Evolutionary conservation across 2,329 filamentous ascomycete species (phyloP), one percentile per base, ranked within the genome.

Genomic region (Hymenoscyphus scutula): DNA sequence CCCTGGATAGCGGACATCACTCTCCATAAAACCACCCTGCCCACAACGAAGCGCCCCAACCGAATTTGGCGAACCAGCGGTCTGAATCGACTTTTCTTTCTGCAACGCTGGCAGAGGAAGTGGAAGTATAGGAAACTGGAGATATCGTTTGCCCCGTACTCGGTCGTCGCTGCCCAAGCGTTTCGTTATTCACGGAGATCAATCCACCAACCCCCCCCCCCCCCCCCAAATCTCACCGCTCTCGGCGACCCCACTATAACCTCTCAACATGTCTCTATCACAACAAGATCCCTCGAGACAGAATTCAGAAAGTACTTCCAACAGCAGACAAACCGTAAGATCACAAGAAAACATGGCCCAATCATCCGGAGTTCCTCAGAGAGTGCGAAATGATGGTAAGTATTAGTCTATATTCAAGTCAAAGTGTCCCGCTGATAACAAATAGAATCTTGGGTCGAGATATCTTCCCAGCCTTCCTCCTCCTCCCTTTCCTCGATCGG

Each of bases 401-500:
- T 27, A 19, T 41, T n/a, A 8, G 6, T 25, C 15, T 56, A 15
- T 41, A 25, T 57, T 27, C 53, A 55, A 65, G 17, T 64, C 62
- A 32, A 19, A 27, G 29, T 57, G 19, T 57, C 57, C 53, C 53
- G 57, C 53, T 63, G 53, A 59, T 53, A 56, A 29, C 6, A 15
- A 19, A 32, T 65, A 93, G 95, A 98, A 79, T 97, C 95, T 8
- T 99, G 95, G 95, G 87, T 98, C 70, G 94, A 99, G 76, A 87
- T 99, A 64, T 86, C 90, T 55, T 97, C 94, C 3, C 91, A 95
- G 70, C 92, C 94, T 7, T 97, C 94, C 0, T 96, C 94, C 1
- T 97, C 94, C 2, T 97, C 93, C 15, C 81, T 97, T 13, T 97
- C 93, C 23, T 97, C 87, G 60, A 87, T 89, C 73, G 85, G 84